Percentiles rank a stretch among this genome's conserved stretches.
phyloP scores from a whole-genome alignment of 2,329 filamentous ascomycete genomes.

The Aspergillus sp. region DNA sequence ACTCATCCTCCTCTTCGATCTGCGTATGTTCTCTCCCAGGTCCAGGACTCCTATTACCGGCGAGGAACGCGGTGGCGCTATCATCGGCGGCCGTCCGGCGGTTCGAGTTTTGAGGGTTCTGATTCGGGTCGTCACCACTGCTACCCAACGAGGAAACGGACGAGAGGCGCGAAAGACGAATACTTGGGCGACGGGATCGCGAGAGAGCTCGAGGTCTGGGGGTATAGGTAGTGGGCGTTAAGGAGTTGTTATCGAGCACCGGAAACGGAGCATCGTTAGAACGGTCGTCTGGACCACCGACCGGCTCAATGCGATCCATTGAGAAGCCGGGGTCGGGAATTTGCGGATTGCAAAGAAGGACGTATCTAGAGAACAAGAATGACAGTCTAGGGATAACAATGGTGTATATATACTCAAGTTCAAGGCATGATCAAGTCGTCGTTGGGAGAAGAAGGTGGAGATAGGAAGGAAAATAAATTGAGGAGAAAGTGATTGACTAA shows the following conservation, averaged over 20 bases:
- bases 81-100: neutral
- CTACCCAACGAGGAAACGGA: conserved; percentile 7
- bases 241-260: conserved; percentile 1
- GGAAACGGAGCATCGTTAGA: conserved; percentile 6
- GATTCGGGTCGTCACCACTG: neutral
- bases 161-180: conserved; percentile 19
- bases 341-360: neutral
- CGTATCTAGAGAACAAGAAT: neutral
- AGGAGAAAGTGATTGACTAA: no score
- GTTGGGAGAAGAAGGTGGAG: neutral
- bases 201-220: conserved; percentile 18
- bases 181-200: conserved; percentile 25
- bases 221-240: conserved; percentile 1
- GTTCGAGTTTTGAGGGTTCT: neutral
- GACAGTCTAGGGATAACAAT: neutral
- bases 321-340: conserved; percentile 1
- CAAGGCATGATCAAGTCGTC: no score
- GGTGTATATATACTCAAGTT: no score
- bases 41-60: neutral
- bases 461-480: neutral
- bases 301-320: conserved; percentile 36
- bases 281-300: conserved; percentile 15
- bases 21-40: neutral
- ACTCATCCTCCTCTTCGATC: conserved; percentile 19
- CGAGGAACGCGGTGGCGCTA: neutral